Conservation (phyloP, 805 yeast species). For the Yamadazyma laniorum region DNA sequence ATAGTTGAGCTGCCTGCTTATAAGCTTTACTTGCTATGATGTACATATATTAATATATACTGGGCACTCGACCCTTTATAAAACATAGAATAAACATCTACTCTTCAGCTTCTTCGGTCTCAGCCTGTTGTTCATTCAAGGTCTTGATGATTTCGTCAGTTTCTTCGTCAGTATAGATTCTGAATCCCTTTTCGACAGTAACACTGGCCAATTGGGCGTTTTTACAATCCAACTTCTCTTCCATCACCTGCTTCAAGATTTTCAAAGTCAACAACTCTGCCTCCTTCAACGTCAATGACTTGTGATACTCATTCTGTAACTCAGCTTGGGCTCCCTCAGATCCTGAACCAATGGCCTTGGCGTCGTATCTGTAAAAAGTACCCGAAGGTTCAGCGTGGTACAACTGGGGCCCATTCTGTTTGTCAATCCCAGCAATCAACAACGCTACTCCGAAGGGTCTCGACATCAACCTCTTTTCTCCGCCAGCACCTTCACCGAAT, state of each 20-base stretch:
- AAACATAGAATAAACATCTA: not conserved
- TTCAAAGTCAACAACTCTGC: constrained; percentile 89
- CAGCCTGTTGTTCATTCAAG: constrained; percentile 67
- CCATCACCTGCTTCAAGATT: constrained; percentile 97
- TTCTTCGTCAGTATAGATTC: constrained; percentile 77
- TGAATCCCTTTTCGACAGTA: constrained; percentile 81
- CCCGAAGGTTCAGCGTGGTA: constrained; percentile 99
- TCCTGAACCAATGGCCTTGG: constrained; percentile 98
- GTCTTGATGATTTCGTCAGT: constrained; percentile 78
- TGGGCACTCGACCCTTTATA: too few relatives aligned
- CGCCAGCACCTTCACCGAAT: constrained; percentile 96
- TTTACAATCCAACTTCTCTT: constrained; percentile 91
- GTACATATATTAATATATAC: not conserved
- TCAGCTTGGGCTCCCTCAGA: constrained; percentile 99
- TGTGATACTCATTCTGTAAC: constrained; percentile 93
- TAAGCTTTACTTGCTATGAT: too few relatives aligned
- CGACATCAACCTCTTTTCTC: constrained; percentile 93
- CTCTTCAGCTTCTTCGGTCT: constrained; percentile 4
- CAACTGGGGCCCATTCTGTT: constrained; percentile 91
- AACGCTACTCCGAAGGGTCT: constrained; percentile 99
- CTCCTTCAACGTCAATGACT: constrained; percentile 83
- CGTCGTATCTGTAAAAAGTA: constrained; percentile 95
- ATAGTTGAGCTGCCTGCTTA: too few relatives aligned
- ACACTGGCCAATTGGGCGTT: constrained; percentile 95
- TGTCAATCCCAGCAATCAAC: constrained; percentile 90